Evolutionary conservation across 768 basidiomycete genomes (phyloP).

Genomic region (Pholiota molesta): DNA sequence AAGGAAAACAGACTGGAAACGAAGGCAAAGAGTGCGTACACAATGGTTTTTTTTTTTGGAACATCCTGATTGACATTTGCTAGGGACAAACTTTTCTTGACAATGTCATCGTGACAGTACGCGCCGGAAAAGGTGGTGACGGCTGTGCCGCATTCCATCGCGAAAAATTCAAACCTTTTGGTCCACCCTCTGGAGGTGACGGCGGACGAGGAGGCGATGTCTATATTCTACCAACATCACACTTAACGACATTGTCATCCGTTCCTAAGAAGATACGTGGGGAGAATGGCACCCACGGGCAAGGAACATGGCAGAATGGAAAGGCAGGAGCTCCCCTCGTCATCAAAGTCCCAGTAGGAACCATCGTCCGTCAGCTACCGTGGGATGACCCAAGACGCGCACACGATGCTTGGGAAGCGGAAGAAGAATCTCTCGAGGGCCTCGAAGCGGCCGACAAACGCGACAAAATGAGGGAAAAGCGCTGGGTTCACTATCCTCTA

Average conservation of each 20-base stretch:
- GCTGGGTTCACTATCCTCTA: constrained; percentile 85
- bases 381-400: constrained; percentile 66
- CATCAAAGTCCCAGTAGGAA: constrained; percentile 87
- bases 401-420: constrained; percentile 73
- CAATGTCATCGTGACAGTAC: constrained; percentile 75
- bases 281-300: constrained; percentile 68
- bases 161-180: constrained; percentile 81
- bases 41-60: not conserved
- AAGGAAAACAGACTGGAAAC: constrained; percentile 75
- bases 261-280: constrained; percentile 72
- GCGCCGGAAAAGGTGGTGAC: constrained; percentile 84
- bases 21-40: constrained; percentile 62
- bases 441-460: constrained; percentile 51
- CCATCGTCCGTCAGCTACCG: constrained; percentile 79
- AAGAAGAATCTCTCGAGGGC: constrained; percentile 58
- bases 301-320: constrained; percentile 89
- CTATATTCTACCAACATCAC: constrained; percentile 78
- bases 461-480: constrained; percentile 60
- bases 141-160: constrained; percentile 94
- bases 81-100: constrained; percentile 85
- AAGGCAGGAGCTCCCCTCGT: constrained; percentile 70
- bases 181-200: constrained; percentile 92
- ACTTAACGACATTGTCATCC: constrained; percentile 76
- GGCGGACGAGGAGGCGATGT: constrained; percentile 90
- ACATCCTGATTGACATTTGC: constrained; percentile 12